Percentiles rank a stretch among this genome's conserved stretches.
These are phyloP conservation scores for Septoria petroselini DNA, from an alignment of 2,329 filamentous ascomycete genomes.

Conservation along the genomic window DNA sequence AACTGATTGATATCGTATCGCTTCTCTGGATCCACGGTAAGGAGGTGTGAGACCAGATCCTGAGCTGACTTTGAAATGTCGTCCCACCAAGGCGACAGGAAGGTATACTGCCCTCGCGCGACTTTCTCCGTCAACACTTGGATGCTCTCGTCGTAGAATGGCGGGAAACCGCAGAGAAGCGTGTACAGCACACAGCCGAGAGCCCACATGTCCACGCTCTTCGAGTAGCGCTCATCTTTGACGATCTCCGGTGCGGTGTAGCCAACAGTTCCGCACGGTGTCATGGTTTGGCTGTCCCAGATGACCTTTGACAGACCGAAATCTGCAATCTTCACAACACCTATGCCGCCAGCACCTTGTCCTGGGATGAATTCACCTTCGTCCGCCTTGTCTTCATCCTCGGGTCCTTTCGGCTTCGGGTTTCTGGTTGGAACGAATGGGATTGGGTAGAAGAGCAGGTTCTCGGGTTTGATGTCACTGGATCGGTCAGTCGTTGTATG, in stretches of 20 bases:
- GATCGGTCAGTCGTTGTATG: slow-evolving; percentile 37
- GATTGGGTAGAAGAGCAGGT: slow-evolving; percentile 86
- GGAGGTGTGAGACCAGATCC: slow-evolving; percentile 86
- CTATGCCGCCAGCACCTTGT: slow-evolving; percentile 83
- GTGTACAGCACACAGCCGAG: slow-evolving; percentile 96
- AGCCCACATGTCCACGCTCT: slow-evolving; percentile 99
- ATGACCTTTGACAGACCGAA: slow-evolving; percentile 97
- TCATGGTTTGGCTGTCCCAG: slow-evolving; percentile 98
- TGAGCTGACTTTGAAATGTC: slow-evolving; percentile 94
- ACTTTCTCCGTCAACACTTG: slow-evolving; percentile 97
- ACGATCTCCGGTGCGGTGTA: slow-evolving; percentile 98
- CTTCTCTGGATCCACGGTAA: slow-evolving; percentile 93
- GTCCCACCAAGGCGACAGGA: slow-evolving; percentile 98
- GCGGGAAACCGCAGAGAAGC: slow-evolving; percentile 92
- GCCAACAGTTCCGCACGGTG: slow-evolving; percentile 95
- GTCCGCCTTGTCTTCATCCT: slow-evolving; percentile 95
- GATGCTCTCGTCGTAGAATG: slow-evolving; percentile 98
- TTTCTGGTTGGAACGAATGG: slow-evolving; percentile 75
- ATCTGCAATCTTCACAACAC: slow-evolving; percentile 93
- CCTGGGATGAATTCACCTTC: slow-evolving; percentile 89
- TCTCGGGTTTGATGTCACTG: slow-evolving; percentile 98
- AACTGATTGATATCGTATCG: slow-evolving; percentile 92
- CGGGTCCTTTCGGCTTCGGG: slow-evolving; percentile 76
- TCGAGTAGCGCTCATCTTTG: slow-evolving; percentile 97
- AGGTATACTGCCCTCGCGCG: slow-evolving; percentile 92